Base-by-base conservation (phyloP, 768 basidiomycete genomes). In the Tylopilus intermedius region DNA sequence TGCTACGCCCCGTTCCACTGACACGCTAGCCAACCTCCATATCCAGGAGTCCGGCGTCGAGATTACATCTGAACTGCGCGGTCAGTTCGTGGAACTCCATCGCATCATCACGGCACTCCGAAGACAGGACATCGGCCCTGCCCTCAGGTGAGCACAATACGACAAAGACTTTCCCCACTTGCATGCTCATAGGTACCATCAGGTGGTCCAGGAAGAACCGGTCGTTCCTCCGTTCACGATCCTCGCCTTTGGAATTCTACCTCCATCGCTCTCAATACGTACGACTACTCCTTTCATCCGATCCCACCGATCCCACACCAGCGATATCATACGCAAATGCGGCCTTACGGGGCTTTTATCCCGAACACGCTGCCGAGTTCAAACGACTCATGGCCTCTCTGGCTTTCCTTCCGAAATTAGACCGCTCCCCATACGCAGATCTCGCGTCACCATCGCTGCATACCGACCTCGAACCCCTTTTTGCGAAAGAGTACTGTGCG, bases 191-290 rank as follows among this genome's bases (percentile, higher is more conserved):
- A 8, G 5, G 11, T 41, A 3, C 48, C n/a, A 26, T 51, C 61
- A 96, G 94, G 54, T 98, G 95, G 96, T 81, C 85, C 13, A 72
- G 71, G 40, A 74, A 73, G 49, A 84, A 94, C 62, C 77, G 79
- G 27, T 50, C 62, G 3, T 94, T 90, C 64, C 76, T 96, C 11
- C 74, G 74, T 43, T 70, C 76, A 5, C 84, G 86, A 30, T 80
- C 80, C 8, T 95, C 94, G 1, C 79, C 90, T 0, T 79, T 99
- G 10, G 90, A 93, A 60, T 99, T 95, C 66, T 75, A 86, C 63
- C 79, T 98, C 26, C 91, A 97, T 61, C 88, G 91, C 26, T 93
- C 91, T 9, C 86, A 93, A 66, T 97, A 90, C 66, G 79, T 96
- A 49, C 83, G 84, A 4, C 74, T 95, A 9, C 77, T 94, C 18